Percentiles rank a stretch among this genome's conserved stretches.
Conservation (phyloP, 2,329 filamentous ascomycete species). For the Penicillium sp. region DNA sequence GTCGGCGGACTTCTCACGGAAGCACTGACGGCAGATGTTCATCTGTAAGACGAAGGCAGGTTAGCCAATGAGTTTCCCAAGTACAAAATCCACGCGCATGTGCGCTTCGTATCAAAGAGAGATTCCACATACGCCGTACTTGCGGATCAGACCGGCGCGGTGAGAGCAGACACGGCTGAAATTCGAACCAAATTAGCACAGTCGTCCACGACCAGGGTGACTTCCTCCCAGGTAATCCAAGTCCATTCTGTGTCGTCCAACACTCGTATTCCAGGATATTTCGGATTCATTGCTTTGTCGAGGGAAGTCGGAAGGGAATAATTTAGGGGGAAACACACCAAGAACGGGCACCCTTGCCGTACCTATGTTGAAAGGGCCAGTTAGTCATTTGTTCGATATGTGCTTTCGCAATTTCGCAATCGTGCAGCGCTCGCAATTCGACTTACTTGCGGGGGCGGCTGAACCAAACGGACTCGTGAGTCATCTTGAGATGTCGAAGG, state of each 20-base stretch:
- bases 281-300: constrained; percentile 12
- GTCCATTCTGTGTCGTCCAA: constrained; percentile 1
- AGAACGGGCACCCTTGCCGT: constrained; percentile 89
- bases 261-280: constrained; percentile 13
- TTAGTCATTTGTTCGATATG: constrained; percentile 22
- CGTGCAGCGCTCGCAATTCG: constrained; percentile 15
- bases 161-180: constrained; percentile 83
- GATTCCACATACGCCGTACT: constrained; percentile 72
- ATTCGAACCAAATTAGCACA: constrained; percentile 28
- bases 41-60: constrained; percentile 31
- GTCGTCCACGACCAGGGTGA: constrained; percentile 13
- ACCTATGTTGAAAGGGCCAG: constrained; percentile 29
- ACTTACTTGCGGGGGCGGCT: constrained; percentile 88
- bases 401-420: constrained; percentile 5
- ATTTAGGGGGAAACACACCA: constrained; percentile 69
- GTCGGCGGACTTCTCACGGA: constrained; percentile 69
- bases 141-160: constrained; percentile 98
- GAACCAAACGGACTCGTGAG: constrained; percentile 98
- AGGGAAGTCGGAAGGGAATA: constrained; percentile 12
- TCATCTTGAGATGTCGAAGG: constrained; percentile 65
- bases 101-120: not conserved
- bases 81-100: not conserved
- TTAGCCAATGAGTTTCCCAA: constrained; percentile 27
- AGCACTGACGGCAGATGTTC: constrained; percentile 69
- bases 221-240: not conserved